phyloP scores from a whole-genome alignment of 306 rosid species.

The Castanea crenata region DNA sequence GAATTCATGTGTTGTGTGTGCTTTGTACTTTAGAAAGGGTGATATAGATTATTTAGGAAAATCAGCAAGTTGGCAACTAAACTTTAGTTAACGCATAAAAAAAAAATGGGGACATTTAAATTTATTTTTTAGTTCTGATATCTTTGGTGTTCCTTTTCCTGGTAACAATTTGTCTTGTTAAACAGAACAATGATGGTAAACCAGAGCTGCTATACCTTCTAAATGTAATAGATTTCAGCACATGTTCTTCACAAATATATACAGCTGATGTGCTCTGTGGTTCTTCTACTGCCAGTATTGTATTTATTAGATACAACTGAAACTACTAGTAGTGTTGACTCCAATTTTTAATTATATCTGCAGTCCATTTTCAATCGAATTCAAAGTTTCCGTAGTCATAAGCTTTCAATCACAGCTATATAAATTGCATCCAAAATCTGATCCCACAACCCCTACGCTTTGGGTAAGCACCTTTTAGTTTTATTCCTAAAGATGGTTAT shows the following conservation, averaged over 20 bases:
- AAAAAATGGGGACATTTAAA: too few species aligned
- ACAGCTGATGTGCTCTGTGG: neutral
- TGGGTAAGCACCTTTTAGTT: slow-evolving; percentile 60
- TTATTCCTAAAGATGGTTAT: neutral
- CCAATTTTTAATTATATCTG: slow-evolving; percentile 21
- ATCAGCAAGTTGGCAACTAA: too few species aligned
- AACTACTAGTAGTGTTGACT: neutral
- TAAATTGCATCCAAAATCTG: slow-evolving; percentile 62
- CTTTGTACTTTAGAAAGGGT: too few species aligned
- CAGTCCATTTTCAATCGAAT: slow-evolving; percentile 94
- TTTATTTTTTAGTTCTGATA: neutral
- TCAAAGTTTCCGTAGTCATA: slow-evolving; percentile 67
- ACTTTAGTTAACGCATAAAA: too few species aligned
- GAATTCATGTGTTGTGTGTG: too few species aligned
- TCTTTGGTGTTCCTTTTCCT: neutral
- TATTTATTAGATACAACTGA: neutral
- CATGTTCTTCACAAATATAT: too few species aligned
- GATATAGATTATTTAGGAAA: too few species aligned
- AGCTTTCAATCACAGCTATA: slow-evolving; percentile 76
- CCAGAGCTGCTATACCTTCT: neutral
- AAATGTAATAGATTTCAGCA: neutral
- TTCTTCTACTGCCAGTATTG: neutral
- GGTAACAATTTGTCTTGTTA: neutral
- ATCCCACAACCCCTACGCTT: slow-evolving; percentile 73
- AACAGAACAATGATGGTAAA: neutral